These are phyloP conservation scores for Starmerella kuoi DNA, from an alignment of 805 yeast species.

Conservation along the genomic window DNA sequence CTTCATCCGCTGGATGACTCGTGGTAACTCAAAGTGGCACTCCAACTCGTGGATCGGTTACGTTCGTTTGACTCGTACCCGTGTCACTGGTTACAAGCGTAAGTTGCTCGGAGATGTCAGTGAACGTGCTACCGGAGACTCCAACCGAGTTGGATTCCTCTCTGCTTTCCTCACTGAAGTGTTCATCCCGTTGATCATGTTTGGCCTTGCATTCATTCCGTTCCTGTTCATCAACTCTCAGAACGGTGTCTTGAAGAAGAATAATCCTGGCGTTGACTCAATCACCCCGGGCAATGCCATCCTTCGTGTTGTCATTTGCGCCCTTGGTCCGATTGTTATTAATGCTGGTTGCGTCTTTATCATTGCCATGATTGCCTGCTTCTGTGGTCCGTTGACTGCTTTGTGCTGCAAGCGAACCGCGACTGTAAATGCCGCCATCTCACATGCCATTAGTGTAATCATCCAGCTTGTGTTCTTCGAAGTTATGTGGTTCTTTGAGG, in stretches of 20 bases:
- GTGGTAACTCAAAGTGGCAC: constrained; percentile 62
- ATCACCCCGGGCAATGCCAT: constrained; percentile 42
- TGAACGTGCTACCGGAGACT: constrained; percentile 53
- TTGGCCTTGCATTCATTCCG: constrained; percentile 58
- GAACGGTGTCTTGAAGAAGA: constrained; percentile 48
- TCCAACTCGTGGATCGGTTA: constrained; percentile 69
- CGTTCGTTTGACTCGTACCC: constrained; percentile 66
- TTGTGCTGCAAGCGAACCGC: constrained; percentile 95
- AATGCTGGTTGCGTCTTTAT: constrained; percentile 74
- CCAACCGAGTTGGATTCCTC: constrained; percentile 62
- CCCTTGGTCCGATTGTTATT: constrained; percentile 83
- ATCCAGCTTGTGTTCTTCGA: constrained; percentile 79
- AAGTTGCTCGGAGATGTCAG: constrained; percentile 53
- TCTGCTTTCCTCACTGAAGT: constrained; percentile 74
- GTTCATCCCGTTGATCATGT: constrained; percentile 55
- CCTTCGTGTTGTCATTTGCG: constrained; percentile 43
- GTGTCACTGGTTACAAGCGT: constrained; percentile 83
- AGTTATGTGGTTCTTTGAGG: constrained; percentile 94
- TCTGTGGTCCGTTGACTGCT: constrained; percentile 92
- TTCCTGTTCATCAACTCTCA: constrained; percentile 76
- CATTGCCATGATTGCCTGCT: constrained; percentile 77
- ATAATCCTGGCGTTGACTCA: constrained; percentile 21
- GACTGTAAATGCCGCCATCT: constrained; percentile 87
- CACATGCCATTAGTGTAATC: constrained; percentile 89
- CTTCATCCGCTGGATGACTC: constrained; percentile 72